Evolutionary conservation across 75 land plant genomes (phyloP).

Genomic region (Cunninghamia lanceolata): DNA sequence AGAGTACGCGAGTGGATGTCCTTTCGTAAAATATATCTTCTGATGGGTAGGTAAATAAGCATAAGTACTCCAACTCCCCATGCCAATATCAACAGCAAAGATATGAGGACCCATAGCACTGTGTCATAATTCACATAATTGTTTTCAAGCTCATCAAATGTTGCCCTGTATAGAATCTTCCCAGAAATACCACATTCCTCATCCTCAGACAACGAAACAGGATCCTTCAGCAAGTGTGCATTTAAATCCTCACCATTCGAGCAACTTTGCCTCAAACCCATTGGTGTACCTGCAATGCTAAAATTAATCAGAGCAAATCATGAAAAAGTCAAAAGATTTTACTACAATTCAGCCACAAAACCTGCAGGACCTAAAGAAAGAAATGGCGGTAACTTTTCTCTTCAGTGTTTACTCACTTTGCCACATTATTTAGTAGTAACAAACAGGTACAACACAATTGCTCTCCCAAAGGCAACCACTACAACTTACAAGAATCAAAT

Average conservation of each 20-base stretch:
- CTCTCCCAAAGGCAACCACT: not conserved
- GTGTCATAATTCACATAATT: conserved; percentile 57
- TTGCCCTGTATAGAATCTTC: conserved; percentile 51
- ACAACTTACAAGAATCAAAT: not conserved
- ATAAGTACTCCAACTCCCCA: conserved; percentile 75
- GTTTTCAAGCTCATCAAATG: conserved; percentile 60
- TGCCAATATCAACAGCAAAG: conserved; percentile 64
- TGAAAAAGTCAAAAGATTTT: not conserved
- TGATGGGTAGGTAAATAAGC: conserved; percentile 64
- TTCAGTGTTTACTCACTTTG: not conserved
- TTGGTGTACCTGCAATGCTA: not conserved
- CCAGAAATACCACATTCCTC: conserved; percentile 38
- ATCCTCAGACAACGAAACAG: conserved; percentile 34
- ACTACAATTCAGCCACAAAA: not conserved
- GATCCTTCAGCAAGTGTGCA: conserved; percentile 41
- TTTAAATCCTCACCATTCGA: conserved; percentile 14
- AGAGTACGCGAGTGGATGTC: conserved; percentile 62
- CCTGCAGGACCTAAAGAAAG: not conserved
- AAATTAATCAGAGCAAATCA: not conserved
- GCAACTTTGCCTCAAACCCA: conserved; percentile 8
- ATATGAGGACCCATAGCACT: conserved; percentile 65
- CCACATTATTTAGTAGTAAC: not conserved
- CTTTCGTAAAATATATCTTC: conserved; percentile 56
- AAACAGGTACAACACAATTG: not conserved
- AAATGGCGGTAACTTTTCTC: not conserved